phyloP scores from a whole-genome alignment of 2,329 filamentous ascomycete species.

The Diaporthe citriasiana region DNA sequence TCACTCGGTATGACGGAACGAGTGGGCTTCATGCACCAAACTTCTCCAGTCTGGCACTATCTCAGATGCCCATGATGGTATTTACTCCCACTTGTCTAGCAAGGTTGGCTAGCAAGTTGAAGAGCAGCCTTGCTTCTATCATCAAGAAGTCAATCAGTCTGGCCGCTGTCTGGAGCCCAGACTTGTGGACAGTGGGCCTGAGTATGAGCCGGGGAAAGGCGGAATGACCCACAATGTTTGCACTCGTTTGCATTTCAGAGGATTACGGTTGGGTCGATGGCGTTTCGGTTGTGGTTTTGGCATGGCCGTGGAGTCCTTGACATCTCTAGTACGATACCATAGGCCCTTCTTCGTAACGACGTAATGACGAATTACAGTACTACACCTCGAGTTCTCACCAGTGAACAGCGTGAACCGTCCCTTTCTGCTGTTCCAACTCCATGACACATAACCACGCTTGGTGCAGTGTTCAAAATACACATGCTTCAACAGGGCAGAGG shows the following conservation, averaged over 20 bases:
- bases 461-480: neutral
- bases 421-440: too few relatives aligned
- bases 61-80: too few relatives aligned
- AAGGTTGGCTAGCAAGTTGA: neutral
- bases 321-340: conserved; percentile 29
- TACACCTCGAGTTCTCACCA: neutral
- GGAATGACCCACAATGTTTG: neutral
- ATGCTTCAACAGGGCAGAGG: neutral
- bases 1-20: neutral
- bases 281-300: conserved; percentile 17
- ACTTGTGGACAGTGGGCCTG: neutral
- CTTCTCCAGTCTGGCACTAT: neutral
- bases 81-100: neutral
- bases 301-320: conserved; percentile 16
- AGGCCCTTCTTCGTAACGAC: neutral
- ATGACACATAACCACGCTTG: too few relatives aligned
- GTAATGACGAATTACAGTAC: conserved; percentile 2
- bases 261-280: neutral
- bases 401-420: neutral
- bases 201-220: neutral
- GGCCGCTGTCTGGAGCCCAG: neutral
- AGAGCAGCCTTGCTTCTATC: neutral
- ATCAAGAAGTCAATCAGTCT: neutral
- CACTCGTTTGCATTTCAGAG: conserved; percentile 22
- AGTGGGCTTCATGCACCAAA: neutral